Percentiles rank a stretch among this genome's conserved stretches.
phyloP scores from a whole-genome alignment of 306 rosid genomes.

The Hippophae rhamnoides region DNA sequence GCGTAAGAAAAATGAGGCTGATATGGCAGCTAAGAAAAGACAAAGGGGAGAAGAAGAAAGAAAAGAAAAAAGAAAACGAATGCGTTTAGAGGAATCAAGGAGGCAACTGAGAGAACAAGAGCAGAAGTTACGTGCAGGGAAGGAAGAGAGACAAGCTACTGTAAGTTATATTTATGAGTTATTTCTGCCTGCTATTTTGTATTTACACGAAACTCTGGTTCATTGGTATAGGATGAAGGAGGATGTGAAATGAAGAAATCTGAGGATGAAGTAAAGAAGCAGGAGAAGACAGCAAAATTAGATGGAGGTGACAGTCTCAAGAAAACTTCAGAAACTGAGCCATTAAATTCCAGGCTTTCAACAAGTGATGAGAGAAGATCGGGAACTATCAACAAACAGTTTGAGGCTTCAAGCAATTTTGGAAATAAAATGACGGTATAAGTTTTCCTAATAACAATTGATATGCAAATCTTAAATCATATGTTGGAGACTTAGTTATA shows the following conservation, averaged over 20 bases:
- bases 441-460: slow-evolving; percentile 9
- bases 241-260: slow-evolving; percentile 30
- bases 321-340: slow-evolving; percentile 29
- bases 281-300: slow-evolving; percentile 22
- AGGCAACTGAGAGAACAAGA: slow-evolving; percentile 48
- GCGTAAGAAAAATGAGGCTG: slow-evolving; percentile 59
- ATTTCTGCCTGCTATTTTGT: slow-evolving; percentile 11
- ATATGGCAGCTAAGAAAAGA: slow-evolving; percentile 70
- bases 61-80: slow-evolving; percentile 66
- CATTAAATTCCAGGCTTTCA: slow-evolving; percentile 18
- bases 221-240: slow-evolving; percentile 45
- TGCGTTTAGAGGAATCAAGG: slow-evolving; percentile 54
- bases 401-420: slow-evolving; percentile 19
- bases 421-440: slow-evolving; percentile 37
- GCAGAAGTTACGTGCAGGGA: slow-evolving; percentile 41
- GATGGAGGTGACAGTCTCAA: slow-evolving; percentile 14
- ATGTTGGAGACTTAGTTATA: slow-evolving; percentile 5
- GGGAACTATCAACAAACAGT: slow-evolving; percentile 17
- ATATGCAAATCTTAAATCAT: slow-evolving; percentile 4
- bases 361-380: slow-evolving; percentile 25
- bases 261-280: slow-evolving; percentile 26
- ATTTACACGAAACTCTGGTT: slow-evolving; percentile 16
- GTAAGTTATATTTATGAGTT: slow-evolving; percentile 27
- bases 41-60: slow-evolving; percentile 76
- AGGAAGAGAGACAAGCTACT: slow-evolving; percentile 38